These are phyloP conservation scores for Monosporascus sp. DNA, from an alignment of 2,329 filamentous ascomycete genomes.

Conservation along the genomic window DNA sequence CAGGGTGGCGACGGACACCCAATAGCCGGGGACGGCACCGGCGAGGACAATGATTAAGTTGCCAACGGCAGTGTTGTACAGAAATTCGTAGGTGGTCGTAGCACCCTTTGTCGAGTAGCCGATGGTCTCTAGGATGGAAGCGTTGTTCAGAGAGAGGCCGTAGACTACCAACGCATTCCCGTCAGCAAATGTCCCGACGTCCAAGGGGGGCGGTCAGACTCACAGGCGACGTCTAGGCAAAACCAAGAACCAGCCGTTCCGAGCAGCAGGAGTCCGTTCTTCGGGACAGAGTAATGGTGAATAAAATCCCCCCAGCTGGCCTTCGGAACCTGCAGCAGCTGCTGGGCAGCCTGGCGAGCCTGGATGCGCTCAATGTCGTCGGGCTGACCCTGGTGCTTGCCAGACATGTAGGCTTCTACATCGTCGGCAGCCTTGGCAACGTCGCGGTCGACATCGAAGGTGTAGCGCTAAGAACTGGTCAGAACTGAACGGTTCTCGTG, in stretches of 20 bases:
- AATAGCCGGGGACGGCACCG: conserved; percentile 76
- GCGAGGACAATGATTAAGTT: conserved; percentile 76
- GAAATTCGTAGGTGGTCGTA: conserved; percentile 58
- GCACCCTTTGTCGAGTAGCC: conserved; percentile 57
- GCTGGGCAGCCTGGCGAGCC: conserved; percentile 47
- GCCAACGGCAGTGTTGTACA: conserved; percentile 71
- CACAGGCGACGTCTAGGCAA: conserved; percentile 47
- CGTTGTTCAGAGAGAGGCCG: conserved; percentile 70
- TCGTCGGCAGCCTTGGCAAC: conserved; percentile 69
- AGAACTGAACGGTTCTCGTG: conserved; percentile 3
- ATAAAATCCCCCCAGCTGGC: conserved; percentile 69
- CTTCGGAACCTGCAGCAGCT: conserved; percentile 59
- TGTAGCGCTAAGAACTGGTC: conserved; percentile 54
- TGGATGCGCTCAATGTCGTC: conserved; percentile 63
- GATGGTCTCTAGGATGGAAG: conserved; percentile 64
- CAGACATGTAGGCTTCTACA: conserved; percentile 67
- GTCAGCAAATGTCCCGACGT: conserved; percentile 1
- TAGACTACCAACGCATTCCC: conserved; percentile 39
- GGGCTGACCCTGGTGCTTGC: conserved; percentile 55
- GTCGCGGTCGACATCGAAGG: conserved; percentile 74
- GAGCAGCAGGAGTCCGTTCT: conserved; percentile 65
- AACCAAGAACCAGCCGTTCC: conserved; percentile 87
- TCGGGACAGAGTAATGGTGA: conserved; percentile 64
- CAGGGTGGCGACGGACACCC: conserved; percentile 69
- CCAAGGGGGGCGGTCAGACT: conserved; percentile 21